Base-by-base conservation (phyloP, 2,329 filamentous ascomycete species). In the Fusarium nelsonii region DNA sequence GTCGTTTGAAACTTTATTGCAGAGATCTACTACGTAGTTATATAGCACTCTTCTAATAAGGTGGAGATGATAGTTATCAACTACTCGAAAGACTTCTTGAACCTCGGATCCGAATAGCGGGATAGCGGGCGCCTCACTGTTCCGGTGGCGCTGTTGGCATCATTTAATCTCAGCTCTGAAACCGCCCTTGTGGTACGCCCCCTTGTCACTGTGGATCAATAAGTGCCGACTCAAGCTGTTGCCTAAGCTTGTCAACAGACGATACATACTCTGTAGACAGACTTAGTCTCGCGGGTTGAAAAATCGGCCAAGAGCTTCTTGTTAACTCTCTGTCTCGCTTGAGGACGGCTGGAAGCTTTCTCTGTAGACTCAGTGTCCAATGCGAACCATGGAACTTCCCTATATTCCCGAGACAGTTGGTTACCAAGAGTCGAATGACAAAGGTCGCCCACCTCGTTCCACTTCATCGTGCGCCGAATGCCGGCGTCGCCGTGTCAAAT, bases 401-500 rank as follows among this genome's bases (percentile, higher is more conserved):
- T 28, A 28, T n/a, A 26, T n/a, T 16, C 3, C 41, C 16, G 23
- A 44, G 23, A 23, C 18, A 34, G 23, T 34, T 16, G 41, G 23
- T 4, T 8, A 11, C 23, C 41, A n/a, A 4, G 41, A 44, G 2
- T 16, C 8, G 16, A 44, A 44, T 4, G 26, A 28, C 15, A 26
- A 44, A 44, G 16, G 18, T 14, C 30, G 18, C 16, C 45, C 16
- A 15, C 30, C 45, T 16, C 39, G 41, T 11, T 20, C 30, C 16
- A 55, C 52, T 18, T 55, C 40, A 23, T 63, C 62, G 2, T 65
- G 62, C n/a, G 58, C 62, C 16, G 62, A 65, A 36, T 65, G 62
- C 14, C 48, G 62, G 14, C 36, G 62, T 15, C 52, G 62, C 8
- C 62, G 62, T 14, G 34, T 65, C 33, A 62, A 58, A n/a, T 65